A percentile compares a stretch with the other conserved stretches of the same genome.
phyloP scores from a whole-genome alignment of 2,329 filamentous ascomycete species.

The Aspergillus pseudoviridinutans region DNA sequence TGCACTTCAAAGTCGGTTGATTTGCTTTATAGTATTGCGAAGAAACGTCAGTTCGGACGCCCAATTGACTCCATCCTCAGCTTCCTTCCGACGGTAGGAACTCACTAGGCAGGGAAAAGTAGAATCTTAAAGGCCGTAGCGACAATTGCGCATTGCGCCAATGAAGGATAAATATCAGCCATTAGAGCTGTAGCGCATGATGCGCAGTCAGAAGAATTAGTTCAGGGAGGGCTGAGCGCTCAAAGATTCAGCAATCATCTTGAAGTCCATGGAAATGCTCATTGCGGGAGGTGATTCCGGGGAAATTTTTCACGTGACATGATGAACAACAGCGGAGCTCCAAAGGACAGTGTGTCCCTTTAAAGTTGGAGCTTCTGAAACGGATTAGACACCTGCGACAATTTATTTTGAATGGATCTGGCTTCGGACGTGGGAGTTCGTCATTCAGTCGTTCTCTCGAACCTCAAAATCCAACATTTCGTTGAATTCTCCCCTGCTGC shows the following conservation, averaged over 20 bases:
- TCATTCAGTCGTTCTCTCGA: constrained; percentile 43
- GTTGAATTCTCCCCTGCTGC: constrained; percentile 50
- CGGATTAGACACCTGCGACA: not conserved
- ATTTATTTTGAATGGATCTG: constrained; percentile 32
- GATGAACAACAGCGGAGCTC: not conserved
- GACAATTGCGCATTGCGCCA: constrained; percentile 81
- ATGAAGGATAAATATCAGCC: constrained; percentile 79
- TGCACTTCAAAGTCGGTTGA: constrained; percentile 99
- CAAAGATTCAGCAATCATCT: not conserved
- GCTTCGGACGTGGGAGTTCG: constrained; percentile 40
- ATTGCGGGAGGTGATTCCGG: not conserved
- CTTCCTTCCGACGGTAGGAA: constrained; percentile 17
- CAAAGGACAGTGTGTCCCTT: constrained; percentile 17
- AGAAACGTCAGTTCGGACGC: not conserved
- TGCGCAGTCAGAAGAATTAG: constrained; percentile 8
- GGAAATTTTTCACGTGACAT: not conserved
- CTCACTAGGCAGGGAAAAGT: constrained; percentile 90
- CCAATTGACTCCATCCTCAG: not conserved
- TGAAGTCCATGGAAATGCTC: constrained; percentile 1
- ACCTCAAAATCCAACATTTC: constrained; percentile 47
- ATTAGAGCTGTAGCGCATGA: constrained; percentile 47
- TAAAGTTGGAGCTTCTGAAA: constrained; percentile 1
- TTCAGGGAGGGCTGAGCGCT: not conserved
- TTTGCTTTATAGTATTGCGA: constrained; percentile 59
- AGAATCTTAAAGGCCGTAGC: constrained; percentile 87